These are phyloP conservation scores for Noccaea bulbosa DNA, from an alignment of 345 rosid genomes.

Conservation along the genomic window DNA sequence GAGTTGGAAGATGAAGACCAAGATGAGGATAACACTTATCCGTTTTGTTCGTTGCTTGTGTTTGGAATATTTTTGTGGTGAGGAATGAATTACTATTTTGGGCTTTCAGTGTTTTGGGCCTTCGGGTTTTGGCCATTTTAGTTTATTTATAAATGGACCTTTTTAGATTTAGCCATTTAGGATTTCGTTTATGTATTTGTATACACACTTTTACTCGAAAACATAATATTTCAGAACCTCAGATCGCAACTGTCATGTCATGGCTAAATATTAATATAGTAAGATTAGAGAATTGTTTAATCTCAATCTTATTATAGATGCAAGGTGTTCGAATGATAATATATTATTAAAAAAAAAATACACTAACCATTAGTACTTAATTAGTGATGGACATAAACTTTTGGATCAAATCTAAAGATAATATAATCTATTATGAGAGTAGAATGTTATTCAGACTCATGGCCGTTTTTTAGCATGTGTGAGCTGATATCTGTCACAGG, in stretches of 20 bases:
- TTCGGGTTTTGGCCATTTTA: not conserved
- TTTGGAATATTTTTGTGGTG: constrained; percentile 33
- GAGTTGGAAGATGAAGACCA: constrained; percentile 2
- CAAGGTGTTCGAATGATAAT: not conserved
- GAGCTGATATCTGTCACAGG: too few relatives aligned
- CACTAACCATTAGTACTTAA: not conserved
- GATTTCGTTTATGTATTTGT: not conserved
- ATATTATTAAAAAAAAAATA: not conserved
- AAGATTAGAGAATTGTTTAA: not conserved
- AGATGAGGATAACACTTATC: constrained; percentile 44
- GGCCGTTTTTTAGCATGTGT: too few relatives aligned
- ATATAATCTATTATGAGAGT: not conserved
- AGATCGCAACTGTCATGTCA: not conserved
- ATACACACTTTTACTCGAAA: not conserved
- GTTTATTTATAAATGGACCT: not conserved
- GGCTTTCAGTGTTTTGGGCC: constrained; percentile 9
- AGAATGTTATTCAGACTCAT: not conserved
- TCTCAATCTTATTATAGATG: not conserved
- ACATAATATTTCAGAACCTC: not conserved
- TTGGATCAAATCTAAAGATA: not conserved
- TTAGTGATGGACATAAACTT: not conserved
- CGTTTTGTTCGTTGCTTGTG: constrained; percentile 28
- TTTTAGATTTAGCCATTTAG: not conserved
- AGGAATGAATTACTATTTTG: constrained; percentile 26
- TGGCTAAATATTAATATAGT: not conserved